phyloP scores from a whole-genome alignment of 768 basidiomycete genomes.

The Mycena venus region DNA sequence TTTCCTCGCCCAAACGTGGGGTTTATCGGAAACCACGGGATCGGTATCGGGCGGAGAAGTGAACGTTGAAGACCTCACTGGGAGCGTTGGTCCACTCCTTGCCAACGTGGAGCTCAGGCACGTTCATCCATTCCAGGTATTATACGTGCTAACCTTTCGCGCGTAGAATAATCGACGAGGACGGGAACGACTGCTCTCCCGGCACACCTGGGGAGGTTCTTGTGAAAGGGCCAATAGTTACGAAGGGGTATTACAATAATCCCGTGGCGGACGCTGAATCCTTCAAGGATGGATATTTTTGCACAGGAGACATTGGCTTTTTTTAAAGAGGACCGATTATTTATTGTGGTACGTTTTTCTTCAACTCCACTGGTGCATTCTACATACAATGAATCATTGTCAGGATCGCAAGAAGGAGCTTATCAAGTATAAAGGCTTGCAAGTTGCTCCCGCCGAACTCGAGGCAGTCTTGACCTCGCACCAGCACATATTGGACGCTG shows the following conservation, averaged over 20 bases:
- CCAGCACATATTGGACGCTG: slow-evolving; percentile 43
- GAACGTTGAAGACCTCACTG: slow-evolving; percentile 13
- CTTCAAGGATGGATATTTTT: slow-evolving; percentile 27
- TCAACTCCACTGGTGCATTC: no score
- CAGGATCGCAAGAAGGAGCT: slow-evolving; percentile 40
- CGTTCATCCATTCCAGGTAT: neutral
- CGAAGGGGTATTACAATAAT: slow-evolving; percentile 35
- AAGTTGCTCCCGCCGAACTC: slow-evolving; percentile 50
- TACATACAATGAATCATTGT: slow-evolving; percentile 17
- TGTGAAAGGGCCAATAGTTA: slow-evolving; percentile 24
- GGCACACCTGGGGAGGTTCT: slow-evolving; percentile 25
- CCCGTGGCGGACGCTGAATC: slow-evolving; percentile 27
- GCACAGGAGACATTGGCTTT: slow-evolving; percentile 34
- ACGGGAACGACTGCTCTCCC: slow-evolving; percentile 23
- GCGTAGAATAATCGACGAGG: slow-evolving; percentile 21
- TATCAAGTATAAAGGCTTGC: slow-evolving; percentile 34
- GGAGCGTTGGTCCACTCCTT: slow-evolving; percentile 7
- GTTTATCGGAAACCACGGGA: slow-evolving; percentile 23
- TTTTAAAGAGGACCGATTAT: slow-evolving; percentile 10
- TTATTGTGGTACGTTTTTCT: no score
- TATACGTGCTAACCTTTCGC: neutral
- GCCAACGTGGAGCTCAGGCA: slow-evolving; percentile 1
- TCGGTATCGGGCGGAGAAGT: slow-evolving; percentile 5
- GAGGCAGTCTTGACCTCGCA: slow-evolving; percentile 45
- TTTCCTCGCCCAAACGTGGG: slow-evolving; percentile 26